phyloP scores from a whole-genome alignment of 2,329 filamentous ascomycete species.

The Macrophomina phaseolina region DNA sequence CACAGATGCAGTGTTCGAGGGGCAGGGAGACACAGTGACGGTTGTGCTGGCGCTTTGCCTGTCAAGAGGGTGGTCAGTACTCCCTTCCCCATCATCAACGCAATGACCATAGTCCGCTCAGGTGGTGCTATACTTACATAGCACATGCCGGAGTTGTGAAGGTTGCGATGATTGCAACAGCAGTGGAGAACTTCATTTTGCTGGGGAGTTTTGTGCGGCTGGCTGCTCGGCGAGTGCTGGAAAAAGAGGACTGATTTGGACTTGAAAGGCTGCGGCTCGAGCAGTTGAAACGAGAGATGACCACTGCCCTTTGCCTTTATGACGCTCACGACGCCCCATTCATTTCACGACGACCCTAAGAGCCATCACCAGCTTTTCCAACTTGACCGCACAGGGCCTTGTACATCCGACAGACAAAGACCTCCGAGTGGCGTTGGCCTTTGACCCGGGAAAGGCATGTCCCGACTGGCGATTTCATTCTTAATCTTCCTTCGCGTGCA shows the following conservation, averaged over 20 bases:
- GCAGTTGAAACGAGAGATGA: not conserved
- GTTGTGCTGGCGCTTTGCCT: slow-evolving; percentile 1
- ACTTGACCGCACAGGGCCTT: no score
- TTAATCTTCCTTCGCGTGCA: not conserved
- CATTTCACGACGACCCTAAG: not conserved
- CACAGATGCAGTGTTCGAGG: not conserved
- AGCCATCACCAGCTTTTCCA: not conserved
- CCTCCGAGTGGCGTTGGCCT: not conserved
- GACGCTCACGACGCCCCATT: not conserved
- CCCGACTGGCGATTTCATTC: not conserved
- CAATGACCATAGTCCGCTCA: no score
- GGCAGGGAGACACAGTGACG: slow-evolving; percentile 8
- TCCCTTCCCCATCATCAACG: no score
- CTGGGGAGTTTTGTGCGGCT: not conserved
- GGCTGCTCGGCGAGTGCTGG: not conserved
- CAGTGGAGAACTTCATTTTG: slow-evolving; percentile 13
- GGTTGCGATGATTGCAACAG: not conserved
- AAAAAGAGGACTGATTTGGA: not conserved
- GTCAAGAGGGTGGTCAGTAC: no score
- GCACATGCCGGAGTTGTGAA: slow-evolving; percentile 3
- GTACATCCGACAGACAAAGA: not conserved
- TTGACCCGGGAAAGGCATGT: not conserved
- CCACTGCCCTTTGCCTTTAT: not conserved
- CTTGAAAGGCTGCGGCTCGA: not conserved
- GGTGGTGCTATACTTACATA: not conserved